Evolutionary conservation across 1,284 basidiomycete genomes (phyloP), one percentile per base, ranked within the genome.

Genomic region (Ganoderma sinense): DNA sequence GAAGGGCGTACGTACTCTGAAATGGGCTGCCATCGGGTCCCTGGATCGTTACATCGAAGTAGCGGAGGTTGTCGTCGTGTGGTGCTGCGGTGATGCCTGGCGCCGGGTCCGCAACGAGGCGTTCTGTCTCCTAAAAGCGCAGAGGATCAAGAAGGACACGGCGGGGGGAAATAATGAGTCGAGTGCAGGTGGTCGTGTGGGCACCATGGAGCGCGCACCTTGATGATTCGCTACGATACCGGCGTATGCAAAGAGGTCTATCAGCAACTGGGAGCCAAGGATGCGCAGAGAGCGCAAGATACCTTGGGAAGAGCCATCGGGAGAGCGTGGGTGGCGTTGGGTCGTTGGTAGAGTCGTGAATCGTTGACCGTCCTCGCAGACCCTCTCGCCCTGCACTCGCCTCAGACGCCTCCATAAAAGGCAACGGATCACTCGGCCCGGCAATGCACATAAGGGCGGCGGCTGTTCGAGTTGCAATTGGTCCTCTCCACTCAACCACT

Each of bases 1-100:
- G 65, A 61, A 65, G 41, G 33, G 31, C 5, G 58, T 23, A 85
- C 94, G 78, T 80, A 97, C 97, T 91, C 82, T 96, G 91, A 81
- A 99, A 99, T 0, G 98, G 97, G 78, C 95, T 97, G 48, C 94
- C 95, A 73, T 93, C 93, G 2, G 97, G 97, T 39, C 97, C 97
- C 75, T 95, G 88, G 76, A 99, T 97, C 64, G 95, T 94, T 58
- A 99, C 97, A 84, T 99, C 97, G 84, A 99, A 99, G 86, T 99
- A 99, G 65, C 97, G 89, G 70, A 99, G 85, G 83, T 99, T 99
- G 80, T 99, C 97, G 18, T 99, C 97, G 78, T 99, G 97, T 7
- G 97, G 97, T 13, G 87, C 84, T 23, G 97, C 98, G 33, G 94
- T 90, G 75, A 99, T 99, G 63, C 97, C 97, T 33, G 97, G 97